These are phyloP conservation scores for Hymenoscyphus albidus DNA, from an alignment of 2,329 filamentous ascomycete genomes.

Conservation along the genomic window DNA sequence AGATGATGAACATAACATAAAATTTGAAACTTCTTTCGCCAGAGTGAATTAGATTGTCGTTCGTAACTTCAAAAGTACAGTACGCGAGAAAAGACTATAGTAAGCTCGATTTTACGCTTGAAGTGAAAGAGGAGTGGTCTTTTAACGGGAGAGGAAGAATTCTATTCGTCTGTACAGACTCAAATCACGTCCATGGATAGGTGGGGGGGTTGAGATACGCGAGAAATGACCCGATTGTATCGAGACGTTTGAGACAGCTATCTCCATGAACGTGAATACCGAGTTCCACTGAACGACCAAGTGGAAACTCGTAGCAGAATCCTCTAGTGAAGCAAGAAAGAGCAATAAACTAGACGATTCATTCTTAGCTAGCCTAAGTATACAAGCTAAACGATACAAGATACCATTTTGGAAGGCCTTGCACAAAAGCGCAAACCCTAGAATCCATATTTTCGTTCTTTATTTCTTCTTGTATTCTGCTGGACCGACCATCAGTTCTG, in stretches of 20 bases:
- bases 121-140: too few relatives aligned
- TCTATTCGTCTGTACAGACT: too few relatives aligned
- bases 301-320: too few relatives aligned
- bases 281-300: too few relatives aligned
- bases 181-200: too few relatives aligned
- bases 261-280: too few relatives aligned
- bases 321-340: neutral
- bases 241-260: too few relatives aligned
- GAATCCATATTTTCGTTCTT: neutral
- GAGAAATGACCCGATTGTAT: too few relatives aligned
- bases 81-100: too few relatives aligned
- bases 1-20: neutral
- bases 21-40: neutral
- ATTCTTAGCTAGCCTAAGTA: neutral
- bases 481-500: conserved; percentile 92
- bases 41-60: neutral
- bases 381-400: neutral
- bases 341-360: neutral
- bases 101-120: too few relatives aligned
- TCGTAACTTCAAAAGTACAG: neutral
- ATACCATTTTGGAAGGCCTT: neutral
- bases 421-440: neutral
- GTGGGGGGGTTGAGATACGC: too few relatives aligned
- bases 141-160: too few relatives aligned
- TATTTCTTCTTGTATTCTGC: conserved; percentile 54